Conservation (phyloP, 2,329 filamentous ascomycete genomes). For the Sporothrix pallida region DNA sequence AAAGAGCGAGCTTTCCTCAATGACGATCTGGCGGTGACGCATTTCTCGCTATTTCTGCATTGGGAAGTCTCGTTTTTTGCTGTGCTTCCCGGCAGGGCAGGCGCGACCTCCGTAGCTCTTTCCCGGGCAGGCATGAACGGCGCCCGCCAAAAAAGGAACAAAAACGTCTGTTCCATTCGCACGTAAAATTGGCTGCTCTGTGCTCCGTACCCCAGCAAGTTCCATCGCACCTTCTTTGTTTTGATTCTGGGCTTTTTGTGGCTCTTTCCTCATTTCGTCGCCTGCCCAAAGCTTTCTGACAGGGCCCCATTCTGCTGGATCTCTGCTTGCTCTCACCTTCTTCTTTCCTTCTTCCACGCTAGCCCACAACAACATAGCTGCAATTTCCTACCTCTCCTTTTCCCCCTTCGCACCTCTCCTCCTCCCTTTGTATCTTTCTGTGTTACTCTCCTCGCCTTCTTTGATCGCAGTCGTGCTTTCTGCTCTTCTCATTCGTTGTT, state of each 20-base stretch:
- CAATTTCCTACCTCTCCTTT: slow-evolving; percentile 26
- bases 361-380: slow-evolving; percentile 33
- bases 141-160: slow-evolving; percentile 13
- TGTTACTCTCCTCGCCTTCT: slow-evolving; percentile 3
- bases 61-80: slow-evolving; percentile 7
- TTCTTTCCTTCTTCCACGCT: slow-evolving; percentile 8
- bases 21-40: slow-evolving; percentile 22
- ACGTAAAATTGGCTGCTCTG: slow-evolving; percentile 23
- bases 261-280: slow-evolving; percentile 31
- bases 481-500: slow-evolving; percentile 23
- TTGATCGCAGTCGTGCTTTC: slow-evolving; percentile 7
- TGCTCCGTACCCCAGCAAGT: slow-evolving; percentile 27
- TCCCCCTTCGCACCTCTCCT: slow-evolving; percentile 25
- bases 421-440: slow-evolving; percentile 9
- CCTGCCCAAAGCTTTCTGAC: slow-evolving; percentile 30
- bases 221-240: slow-evolving; percentile 35
- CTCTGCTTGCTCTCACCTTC: slow-evolving; percentile 1
- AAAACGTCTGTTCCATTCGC: slow-evolving; percentile 22
- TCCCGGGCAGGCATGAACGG: background rate
- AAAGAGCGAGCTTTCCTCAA: background rate
- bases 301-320: background rate
- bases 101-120: slow-evolving; percentile 32
- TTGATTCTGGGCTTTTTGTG: slow-evolving; percentile 28
- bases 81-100: slow-evolving; percentile 32
- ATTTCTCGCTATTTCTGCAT: slow-evolving; percentile 18